These are phyloP conservation scores for Parastagonospora nodorum DNA, from an alignment of 2,329 filamentous ascomycete genomes.

Conservation along the genomic window DNA sequence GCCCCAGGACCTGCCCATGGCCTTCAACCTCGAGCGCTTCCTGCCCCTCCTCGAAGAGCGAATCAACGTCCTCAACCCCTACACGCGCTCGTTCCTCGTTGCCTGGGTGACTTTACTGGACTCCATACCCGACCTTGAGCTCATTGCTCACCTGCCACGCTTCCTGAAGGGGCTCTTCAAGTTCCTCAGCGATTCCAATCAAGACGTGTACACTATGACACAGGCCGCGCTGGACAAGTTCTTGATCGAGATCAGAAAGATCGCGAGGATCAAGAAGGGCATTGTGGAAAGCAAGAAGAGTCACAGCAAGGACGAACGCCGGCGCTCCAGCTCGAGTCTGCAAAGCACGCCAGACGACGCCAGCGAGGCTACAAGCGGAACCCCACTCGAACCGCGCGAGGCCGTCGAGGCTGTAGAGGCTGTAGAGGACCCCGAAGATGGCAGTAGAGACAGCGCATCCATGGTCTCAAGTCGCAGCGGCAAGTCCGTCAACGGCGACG, in stretches of 20 bases:
- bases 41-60: slow-evolving; percentile 93
- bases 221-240: slow-evolving; percentile 89
- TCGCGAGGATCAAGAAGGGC: slow-evolving; percentile 88
- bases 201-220: slow-evolving; percentile 93
- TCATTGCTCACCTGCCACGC: slow-evolving; percentile 89
- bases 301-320: slow-evolving; percentile 68
- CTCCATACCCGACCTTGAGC: slow-evolving; percentile 93
- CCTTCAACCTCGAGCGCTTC: slow-evolving; percentile 89
- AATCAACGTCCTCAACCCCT: slow-evolving; percentile 92
- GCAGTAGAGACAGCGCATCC: slow-evolving; percentile 43
- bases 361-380: slow-evolving; percentile 65
- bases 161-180: slow-evolving; percentile 89
- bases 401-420: slow-evolving; percentile 53
- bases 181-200: slow-evolving; percentile 88
- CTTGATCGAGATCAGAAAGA: slow-evolving; percentile 90
- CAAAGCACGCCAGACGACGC: slow-evolving; percentile 37
- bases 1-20: slow-evolving; percentile 66
- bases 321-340: slow-evolving; percentile 66
- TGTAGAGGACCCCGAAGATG: slow-evolving; percentile 59
- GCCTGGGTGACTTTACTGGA: slow-evolving; percentile 95
- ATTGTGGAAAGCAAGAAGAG: slow-evolving; percentile 82
- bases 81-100: slow-evolving; percentile 91
- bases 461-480: slow-evolving; percentile 41
- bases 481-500: slow-evolving; percentile 65
- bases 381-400: slow-evolving; percentile 46